Evolutionary conservation across 305 asterid species (phyloP).

Genomic region (Fraxinus albicans): DNA sequence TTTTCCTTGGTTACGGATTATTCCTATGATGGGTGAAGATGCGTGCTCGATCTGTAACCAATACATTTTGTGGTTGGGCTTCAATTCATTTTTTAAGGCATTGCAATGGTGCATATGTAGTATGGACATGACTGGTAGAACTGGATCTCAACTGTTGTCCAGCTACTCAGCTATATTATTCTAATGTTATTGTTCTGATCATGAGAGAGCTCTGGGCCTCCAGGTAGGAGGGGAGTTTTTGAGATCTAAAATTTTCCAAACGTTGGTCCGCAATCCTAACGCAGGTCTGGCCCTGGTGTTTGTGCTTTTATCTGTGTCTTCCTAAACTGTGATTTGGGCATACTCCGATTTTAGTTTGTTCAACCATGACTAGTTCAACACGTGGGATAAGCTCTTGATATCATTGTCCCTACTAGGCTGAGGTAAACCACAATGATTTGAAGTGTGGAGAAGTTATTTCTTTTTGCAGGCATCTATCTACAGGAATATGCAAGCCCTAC

Average conservation of each 20-base stretch:
- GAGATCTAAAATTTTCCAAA: neutral
- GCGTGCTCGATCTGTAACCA: neutral
- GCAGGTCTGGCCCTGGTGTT: neutral
- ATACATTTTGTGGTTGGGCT: neutral
- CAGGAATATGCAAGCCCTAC: neutral
- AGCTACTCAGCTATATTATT: neutral
- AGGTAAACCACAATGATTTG: neutral
- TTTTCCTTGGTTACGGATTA: neutral
- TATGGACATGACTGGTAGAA: neutral
- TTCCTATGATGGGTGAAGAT: neutral
- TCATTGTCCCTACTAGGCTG: neutral
- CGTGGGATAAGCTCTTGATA: neutral
- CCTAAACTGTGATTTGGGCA: neutral
- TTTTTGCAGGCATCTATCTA: neutral
- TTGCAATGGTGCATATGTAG: neutral
- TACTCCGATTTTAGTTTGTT: neutral
- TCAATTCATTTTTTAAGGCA: neutral
- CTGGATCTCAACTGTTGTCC: neutral
- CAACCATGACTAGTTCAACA: neutral
- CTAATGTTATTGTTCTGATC: neutral
- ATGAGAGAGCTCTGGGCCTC: neutral
- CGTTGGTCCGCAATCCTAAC: neutral
- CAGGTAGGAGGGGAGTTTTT: neutral
- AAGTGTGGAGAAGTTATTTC: neutral
- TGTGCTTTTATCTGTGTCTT: neutral